A percentile compares a stretch with the other conserved stretches of the same genome.
Evolutionary conservation across 352 stramenopile genomes (phyloP).

Genomic region (Phytophthora podocarpi): DNA sequence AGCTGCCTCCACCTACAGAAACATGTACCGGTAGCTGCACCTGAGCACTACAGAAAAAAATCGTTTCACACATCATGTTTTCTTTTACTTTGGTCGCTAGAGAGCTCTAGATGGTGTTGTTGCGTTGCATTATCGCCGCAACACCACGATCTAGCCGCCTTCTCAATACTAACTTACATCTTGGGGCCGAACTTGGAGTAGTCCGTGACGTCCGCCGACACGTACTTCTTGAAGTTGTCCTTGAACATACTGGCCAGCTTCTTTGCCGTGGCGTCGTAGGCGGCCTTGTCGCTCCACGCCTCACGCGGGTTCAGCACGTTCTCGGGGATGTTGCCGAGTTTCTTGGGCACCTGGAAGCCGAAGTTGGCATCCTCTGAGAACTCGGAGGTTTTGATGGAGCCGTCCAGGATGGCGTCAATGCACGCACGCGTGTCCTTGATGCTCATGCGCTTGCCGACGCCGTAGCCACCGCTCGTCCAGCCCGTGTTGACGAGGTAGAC

Average conservation of each 20-base stretch:
- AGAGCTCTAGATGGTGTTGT: constrained; percentile 6
- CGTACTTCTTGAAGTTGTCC: constrained; percentile 97
- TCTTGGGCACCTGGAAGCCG: constrained; percentile 93
- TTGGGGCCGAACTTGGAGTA: constrained; percentile 96
- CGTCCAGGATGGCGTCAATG: constrained; percentile 97
- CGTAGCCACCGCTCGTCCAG: constrained; percentile 96
- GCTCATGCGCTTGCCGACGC: constrained; percentile 96
- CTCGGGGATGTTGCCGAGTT: constrained; percentile 85
- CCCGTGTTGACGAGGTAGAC: constrained; percentile 98
- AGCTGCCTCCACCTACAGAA: no score
- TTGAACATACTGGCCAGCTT: constrained; percentile 97
- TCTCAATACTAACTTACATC: constrained; percentile 46
- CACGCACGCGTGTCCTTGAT: constrained; percentile 97
- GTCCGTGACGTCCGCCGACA: constrained; percentile 93
- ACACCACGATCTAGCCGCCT: constrained; percentile 2
- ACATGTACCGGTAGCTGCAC: no score
- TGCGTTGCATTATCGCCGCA: background rate
- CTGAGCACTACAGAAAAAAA: no score
- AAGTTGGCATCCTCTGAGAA: constrained; percentile 93
- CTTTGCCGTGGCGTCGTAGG: constrained; percentile 91
- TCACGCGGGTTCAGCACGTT: constrained; percentile 92
- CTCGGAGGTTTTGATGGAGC: constrained; percentile 91
- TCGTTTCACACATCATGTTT: constrained; percentile 17
- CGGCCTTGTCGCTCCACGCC: constrained; percentile 92
- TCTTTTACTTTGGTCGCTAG: constrained; percentile 25